These are phyloP conservation scores for Rhodamnia rubescens DNA, from an alignment of 345 rosid genomes.

Conservation along the genomic window DNA sequence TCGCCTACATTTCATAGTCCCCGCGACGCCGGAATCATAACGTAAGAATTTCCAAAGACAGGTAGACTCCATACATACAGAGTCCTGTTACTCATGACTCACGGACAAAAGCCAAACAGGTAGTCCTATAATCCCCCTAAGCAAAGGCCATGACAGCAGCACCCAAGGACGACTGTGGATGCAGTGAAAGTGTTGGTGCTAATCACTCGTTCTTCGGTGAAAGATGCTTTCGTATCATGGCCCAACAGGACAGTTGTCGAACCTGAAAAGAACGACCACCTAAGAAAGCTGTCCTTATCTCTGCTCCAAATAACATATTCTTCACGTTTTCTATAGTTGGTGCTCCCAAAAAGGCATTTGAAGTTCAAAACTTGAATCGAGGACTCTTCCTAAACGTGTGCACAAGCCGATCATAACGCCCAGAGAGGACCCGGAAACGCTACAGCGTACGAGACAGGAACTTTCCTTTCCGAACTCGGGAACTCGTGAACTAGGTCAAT, in stretches of 20 bases:
- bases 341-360: not conserved
- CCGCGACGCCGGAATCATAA: not conserved
- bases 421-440: not conserved
- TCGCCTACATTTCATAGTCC: not conserved
- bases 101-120: not conserved
- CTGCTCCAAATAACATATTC: not conserved
- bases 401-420: not conserved
- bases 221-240: not conserved
- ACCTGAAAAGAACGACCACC: not conserved
- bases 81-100: not conserved
- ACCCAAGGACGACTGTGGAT: not conserved
- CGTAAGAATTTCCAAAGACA: not conserved
- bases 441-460: not conserved
- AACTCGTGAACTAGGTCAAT: not conserved
- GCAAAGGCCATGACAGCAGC: not conserved
- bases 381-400: not conserved
- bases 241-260: not conserved
- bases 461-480: not conserved
- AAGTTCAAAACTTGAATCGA: not conserved
- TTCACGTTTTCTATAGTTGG: not conserved
- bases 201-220: not conserved
- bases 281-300: not conserved
- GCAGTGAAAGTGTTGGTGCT: not conserved
- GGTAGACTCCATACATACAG: not conserved
- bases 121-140: not conserved